Base-by-base conservation (phyloP, 2,329 filamentous ascomycete species). In the Lachnellula subtilissima region DNA sequence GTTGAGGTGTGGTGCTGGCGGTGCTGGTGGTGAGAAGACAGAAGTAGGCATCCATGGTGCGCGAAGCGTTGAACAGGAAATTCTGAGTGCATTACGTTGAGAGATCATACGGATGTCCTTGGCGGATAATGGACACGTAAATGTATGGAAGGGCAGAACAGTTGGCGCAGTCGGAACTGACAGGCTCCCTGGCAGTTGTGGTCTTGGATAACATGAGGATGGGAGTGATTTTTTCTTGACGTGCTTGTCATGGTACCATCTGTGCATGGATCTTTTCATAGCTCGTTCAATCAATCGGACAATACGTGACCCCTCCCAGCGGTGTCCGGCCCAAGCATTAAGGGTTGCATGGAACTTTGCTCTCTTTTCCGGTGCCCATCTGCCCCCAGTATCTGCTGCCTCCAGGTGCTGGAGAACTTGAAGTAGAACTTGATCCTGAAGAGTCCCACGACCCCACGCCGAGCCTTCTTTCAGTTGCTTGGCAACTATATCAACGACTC, bases 71-170 rank as follows among this genome's bases (percentile, higher is more conserved):
- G 91, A 94, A 62, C 88, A 91, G 0, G 93, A 96, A 65, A 99
- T 97, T 40, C 94, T 86, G 35, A 95, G 79, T 1, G 91, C 94
- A 69, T 99, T 99, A 23, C 94, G 84, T 71, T 97, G 93, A 8
- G 94, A 97, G 61, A 99, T 99, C 68, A 89, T 83, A 15, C 94
- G 88, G 57, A 99, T 91, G 63, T 97, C 90, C 70, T 89, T 91
- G 4, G 94, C 91, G 6, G 90, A 91, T 62, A 99, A 78, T 0
- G 94, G 94, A 62, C 89, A 96, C 1, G 94, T 99, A 68, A 99
- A 99, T 0, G 94, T 97, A 71, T 99, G 94, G 68, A 99, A 99
- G 0, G 94, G 94, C 1, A 99, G 78, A 1, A 99, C 92, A 0
- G 94, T 99, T 2, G 94, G 94, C 5, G 94, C 93, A 32, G 89